Conservation (phyloP, 352 stramenopile genomes). For the Pythium rhizo-oryzae region DNA sequence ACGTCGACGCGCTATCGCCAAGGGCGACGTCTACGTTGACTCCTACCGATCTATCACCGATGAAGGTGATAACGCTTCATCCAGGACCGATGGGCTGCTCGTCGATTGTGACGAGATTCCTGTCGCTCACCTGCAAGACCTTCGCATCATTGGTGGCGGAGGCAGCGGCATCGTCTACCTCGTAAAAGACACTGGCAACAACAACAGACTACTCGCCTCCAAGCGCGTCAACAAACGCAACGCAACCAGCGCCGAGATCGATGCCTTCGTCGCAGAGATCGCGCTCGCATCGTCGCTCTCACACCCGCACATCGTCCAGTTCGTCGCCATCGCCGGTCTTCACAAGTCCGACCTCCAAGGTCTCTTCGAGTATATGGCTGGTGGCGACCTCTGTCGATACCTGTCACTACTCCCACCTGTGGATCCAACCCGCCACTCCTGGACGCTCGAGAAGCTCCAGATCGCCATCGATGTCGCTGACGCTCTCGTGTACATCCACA, state of each 20-base stretch:
- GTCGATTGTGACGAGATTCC: not conserved
- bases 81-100: not conserved
- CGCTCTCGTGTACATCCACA: slow-evolving; percentile 1
- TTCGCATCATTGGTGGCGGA: not conserved
- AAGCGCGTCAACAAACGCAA: not conserved
- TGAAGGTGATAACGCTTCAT: not conserved
- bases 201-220: not conserved
- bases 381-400: slow-evolving; percentile 1
- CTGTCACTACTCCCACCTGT: not conserved
- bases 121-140: not conserved
- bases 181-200: not conserved
- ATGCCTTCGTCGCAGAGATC: not conserved
- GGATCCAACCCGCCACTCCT: not conserved
- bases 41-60: no score
- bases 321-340: slow-evolving; percentile 1
- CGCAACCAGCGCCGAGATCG: not conserved
- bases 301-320: not conserved
- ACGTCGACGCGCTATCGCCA: no score
- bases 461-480: slow-evolving; percentile 7
- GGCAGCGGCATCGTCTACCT: not conserved
- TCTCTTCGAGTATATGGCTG: slow-evolving; percentile 7
- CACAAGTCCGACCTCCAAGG: slow-evolving; percentile 7
- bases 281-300: not conserved
- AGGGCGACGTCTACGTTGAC: no score
- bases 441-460: slow-evolving; percentile 1